Conservation (phyloP, 208 protist species). For the Pavlovales sp. region DNA sequence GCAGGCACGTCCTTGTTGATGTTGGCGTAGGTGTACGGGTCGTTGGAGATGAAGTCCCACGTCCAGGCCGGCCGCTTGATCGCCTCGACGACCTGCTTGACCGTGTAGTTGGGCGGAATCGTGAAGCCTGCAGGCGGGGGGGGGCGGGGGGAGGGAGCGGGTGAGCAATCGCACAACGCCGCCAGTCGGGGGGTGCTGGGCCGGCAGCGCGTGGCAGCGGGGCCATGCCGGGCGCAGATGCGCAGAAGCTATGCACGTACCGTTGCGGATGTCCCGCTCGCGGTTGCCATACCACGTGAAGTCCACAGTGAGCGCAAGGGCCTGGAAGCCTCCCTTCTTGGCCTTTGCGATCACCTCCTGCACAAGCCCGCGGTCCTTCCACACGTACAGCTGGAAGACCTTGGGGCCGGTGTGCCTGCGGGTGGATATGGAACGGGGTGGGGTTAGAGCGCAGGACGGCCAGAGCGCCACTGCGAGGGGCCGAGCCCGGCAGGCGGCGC, state of each 20-base stretch:
- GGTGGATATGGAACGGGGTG: too few relatives aligned
- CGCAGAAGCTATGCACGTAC: too few relatives aligned
- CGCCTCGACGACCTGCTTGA: neutral
- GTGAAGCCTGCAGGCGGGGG: neutral
- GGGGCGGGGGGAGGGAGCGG: too few relatives aligned
- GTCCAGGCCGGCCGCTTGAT: neutral
- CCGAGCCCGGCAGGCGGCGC: too few relatives aligned
- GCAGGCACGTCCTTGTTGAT: neutral
- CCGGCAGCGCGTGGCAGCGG: too few relatives aligned
- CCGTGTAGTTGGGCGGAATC: constrained; percentile 15
- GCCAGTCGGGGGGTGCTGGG: too few relatives aligned
- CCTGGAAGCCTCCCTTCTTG: neutral
- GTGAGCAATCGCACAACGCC: too few relatives aligned
- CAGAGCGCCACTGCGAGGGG: too few relatives aligned
- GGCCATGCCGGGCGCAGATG: too few relatives aligned
- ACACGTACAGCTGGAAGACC: constrained; percentile 34
- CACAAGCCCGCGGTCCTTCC: constrained; percentile 6
- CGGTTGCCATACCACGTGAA: constrained; percentile 34
- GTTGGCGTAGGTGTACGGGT: neutral
- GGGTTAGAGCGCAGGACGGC: too few relatives aligned
- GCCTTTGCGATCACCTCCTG: neutral
- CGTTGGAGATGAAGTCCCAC: neutral
- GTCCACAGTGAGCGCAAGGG: constrained; percentile 29
- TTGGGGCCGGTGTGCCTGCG: neutral
- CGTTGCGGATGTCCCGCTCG: constrained; percentile 6